Evolutionary conservation across 2,329 filamentous ascomycete species (phyloP).

Genomic region (Arthrobotrys entomopaga): DNA sequence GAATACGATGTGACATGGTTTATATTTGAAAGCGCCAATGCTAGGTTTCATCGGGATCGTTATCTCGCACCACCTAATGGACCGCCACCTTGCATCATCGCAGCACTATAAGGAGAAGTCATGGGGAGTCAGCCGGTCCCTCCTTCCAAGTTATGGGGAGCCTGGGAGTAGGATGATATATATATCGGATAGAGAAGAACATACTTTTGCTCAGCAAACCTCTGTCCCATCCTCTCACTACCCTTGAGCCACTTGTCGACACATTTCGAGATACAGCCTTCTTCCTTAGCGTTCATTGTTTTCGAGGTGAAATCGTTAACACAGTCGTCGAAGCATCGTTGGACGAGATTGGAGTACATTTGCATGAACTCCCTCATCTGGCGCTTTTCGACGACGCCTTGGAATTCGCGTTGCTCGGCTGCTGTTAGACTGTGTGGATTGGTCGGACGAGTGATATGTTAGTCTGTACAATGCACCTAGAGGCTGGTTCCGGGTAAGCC

Average conservation of each 20-base stretch:
- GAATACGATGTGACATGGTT: not conserved
- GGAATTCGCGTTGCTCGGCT: constrained; percentile 89
- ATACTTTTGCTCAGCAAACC: constrained; percentile 75
- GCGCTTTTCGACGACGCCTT: constrained; percentile 93
- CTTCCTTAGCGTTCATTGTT: constrained; percentile 85
- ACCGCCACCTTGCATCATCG: constrained; percentile 51
- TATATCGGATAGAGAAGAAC: not conserved
- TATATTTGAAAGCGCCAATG: not conserved
- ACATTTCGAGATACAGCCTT: constrained; percentile 90
- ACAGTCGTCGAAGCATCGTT: constrained; percentile 92
- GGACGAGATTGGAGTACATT: constrained; percentile 68
- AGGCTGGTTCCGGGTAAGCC: constrained; percentile 69
- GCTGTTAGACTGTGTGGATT: constrained; percentile 70
- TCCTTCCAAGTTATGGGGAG: no score
- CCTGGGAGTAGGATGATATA: no score
- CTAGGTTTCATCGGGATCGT: not conserved
- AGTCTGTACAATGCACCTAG: not conserved
- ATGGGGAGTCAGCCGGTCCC: not conserved
- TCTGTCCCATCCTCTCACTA: constrained; percentile 86
- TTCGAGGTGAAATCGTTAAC: constrained; percentile 99
- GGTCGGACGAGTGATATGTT: not conserved
- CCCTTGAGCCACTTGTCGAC: constrained; percentile 96
- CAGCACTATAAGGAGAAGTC: constrained; percentile 21
- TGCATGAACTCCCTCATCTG: constrained; percentile 99
- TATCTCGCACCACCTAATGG: constrained; percentile 40